Evolutionary conservation across 192 early-diverging fungal genomes (phyloP).

Genomic region (Coemansia sp.): DNA sequence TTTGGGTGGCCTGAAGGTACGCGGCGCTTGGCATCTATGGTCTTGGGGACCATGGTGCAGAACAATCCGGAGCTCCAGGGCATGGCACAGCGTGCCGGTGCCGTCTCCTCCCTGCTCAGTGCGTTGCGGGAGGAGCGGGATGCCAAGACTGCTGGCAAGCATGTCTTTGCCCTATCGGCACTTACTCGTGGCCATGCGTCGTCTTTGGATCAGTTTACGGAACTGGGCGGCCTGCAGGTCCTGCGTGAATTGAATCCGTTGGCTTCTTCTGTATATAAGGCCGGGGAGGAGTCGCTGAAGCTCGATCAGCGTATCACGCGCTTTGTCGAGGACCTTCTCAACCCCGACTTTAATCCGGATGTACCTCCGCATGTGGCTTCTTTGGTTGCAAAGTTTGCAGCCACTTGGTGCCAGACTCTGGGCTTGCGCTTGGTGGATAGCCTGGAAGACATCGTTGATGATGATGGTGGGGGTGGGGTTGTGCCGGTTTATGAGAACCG

Average conservation of each 20-base stretch:
- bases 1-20: constrained; percentile 12
- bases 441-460: constrained; percentile 5
- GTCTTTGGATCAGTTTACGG: constrained; percentile 33
- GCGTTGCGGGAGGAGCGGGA: constrained; percentile 10
- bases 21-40: constrained; percentile 44
- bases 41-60: constrained; percentile 55
- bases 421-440: constrained; percentile 8
- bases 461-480: not conserved
- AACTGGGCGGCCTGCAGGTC: constrained; percentile 14
- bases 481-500: constrained; percentile 7
- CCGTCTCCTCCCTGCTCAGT: constrained; percentile 18
- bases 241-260: constrained; percentile 13
- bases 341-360: constrained; percentile 27
- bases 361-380: not conserved
- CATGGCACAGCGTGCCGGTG: constrained; percentile 2
- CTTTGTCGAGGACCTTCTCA: constrained; percentile 39
- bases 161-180: constrained; percentile 39
- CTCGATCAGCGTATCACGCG: constrained; percentile 24
- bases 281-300: constrained; percentile 7
- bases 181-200: constrained; percentile 32
- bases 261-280: not conserved
- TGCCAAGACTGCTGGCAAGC: constrained; percentile 13
- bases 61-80: constrained; percentile 32
- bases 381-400: constrained; percentile 11
- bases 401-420: constrained; percentile 24